Base-by-base conservation (phyloP, 106 monocot species). In the Vanilla planifolia region DNA sequence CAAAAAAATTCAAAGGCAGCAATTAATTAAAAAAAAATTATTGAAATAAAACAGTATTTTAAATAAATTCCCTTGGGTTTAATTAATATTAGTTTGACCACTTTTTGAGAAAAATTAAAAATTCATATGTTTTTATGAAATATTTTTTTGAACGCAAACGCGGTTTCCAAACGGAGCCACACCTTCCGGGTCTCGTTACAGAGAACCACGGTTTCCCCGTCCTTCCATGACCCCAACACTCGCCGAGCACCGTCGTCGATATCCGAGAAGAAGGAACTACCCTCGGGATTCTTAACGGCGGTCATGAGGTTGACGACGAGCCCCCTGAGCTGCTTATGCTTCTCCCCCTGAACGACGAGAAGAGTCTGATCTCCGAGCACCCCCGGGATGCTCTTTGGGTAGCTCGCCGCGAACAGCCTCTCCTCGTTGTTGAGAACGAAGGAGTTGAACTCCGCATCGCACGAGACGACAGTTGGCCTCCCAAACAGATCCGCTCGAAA, bases 341-440 rank as follows among this genome's bases (percentile, higher is more conserved):
- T 11, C 1, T 69, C 64, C 4, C 79, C 79, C 3, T 51, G 52
- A 25, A 55, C 42, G 22, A 30, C n/a, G 42, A 79, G 63, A 23
- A 73, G 23, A 9, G 61, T 60, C 8, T 25, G 32, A 3, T 65
- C 44, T 7, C 73, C 73, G 3, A 79, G 19, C 7, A 73, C 65
- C 17, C 39, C 60, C 10, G 40, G 68, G 27, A 79, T 60, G 51
- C 21, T 59, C 44, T 1, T 44, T 1, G 73, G 79, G 22, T 79
- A 79, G 4, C 73, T 51, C 8, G 40, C 37, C 11, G n/a, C 14
- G 15, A 79, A 67, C 23, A 73, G 39, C 19, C 37, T 64, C 0
- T 47, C 79, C 73, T 79, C 79, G 19, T 79, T 79, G 17, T 69
- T 51, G 15, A 79, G 60, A 27, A 79, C 40, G 52, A 73, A 79